These are phyloP conservation scores for Inga oerstediana DNA, from an alignment of 306 rosid genomes.

Conservation along the genomic window DNA sequence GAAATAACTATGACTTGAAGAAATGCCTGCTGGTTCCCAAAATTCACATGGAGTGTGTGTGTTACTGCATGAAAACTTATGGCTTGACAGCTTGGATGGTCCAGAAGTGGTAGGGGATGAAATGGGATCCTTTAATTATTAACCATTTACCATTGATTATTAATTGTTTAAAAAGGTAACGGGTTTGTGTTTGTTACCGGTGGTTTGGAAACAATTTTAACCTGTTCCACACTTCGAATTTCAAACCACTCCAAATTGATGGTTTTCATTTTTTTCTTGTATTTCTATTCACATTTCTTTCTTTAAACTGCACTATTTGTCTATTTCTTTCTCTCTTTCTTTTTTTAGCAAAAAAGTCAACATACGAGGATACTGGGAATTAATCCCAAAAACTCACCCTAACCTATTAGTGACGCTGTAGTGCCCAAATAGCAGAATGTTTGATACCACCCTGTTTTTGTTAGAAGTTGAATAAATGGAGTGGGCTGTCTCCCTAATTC, in stretches of 20 bases:
- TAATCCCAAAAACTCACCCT: background rate
- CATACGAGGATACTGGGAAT: background rate
- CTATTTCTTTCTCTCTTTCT: background rate
- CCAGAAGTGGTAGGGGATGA: background rate
- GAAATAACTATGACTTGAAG: slow-evolving; percentile 19
- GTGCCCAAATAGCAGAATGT: background rate
- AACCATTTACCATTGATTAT: background rate
- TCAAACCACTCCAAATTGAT: background rate
- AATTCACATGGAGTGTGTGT: background rate
- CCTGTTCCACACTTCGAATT: background rate
- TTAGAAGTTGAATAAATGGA: background rate
- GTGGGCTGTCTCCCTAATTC: background rate
- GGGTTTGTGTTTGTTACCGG: background rate
- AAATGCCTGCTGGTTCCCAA: background rate
- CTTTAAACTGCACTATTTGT: background rate
- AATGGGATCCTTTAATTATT: background rate
- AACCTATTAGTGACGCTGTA: background rate
- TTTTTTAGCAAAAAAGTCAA: background rate
- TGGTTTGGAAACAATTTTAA: background rate
- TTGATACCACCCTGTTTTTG: background rate
- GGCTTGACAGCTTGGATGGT: background rate
- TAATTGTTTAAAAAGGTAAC: background rate
- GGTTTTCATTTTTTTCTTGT: background rate
- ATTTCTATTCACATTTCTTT: background rate
- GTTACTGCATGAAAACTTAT: background rate